Conservation (phyloP, 352 stramenopile genomes). For the Phytopythium chamaehyphon region DNA sequence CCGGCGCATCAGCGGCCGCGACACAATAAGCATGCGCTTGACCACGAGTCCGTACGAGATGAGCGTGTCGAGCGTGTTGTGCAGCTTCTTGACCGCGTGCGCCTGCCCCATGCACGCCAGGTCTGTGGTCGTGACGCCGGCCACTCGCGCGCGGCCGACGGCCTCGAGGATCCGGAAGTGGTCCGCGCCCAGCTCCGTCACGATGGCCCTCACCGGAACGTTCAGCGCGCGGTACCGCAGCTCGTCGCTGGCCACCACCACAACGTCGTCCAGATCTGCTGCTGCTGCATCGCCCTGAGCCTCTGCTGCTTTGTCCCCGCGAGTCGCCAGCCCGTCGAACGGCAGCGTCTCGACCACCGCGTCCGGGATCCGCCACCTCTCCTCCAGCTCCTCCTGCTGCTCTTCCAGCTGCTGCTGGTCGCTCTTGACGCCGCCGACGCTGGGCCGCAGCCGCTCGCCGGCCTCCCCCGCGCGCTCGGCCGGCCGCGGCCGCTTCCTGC, state of each 20-base stretch:
- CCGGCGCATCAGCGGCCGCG: conserved; percentile 45
- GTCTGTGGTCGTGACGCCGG: conserved; percentile 52
- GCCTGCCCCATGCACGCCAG: conserved; percentile 29
- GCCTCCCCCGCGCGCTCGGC: conserved; percentile 3
- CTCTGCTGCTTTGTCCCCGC: neutral
- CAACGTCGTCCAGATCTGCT: neutral
- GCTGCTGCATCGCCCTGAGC: no score
- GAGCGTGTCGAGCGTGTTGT: conserved; percentile 74
- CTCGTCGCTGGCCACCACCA: conserved; percentile 55
- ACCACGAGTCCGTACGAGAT: conserved; percentile 76
- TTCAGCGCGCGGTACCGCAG: conserved; percentile 69
- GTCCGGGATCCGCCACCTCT: conserved; percentile 3
- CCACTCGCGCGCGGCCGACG: conserved; percentile 41
- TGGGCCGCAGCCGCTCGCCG: conserved; percentile 1
- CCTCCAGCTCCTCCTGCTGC: no score
- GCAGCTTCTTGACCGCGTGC: conserved; percentile 61
- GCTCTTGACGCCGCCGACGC: conserved; percentile 13
- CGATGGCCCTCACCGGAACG: conserved; percentile 52
- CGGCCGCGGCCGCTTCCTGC: conserved; percentile 62
- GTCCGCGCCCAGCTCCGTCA: conserved; percentile 54
- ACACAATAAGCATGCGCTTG: conserved; percentile 82
- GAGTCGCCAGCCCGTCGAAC: conserved; percentile 10
- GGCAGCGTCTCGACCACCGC: conserved; percentile 15
- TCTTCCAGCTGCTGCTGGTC: conserved; percentile 6
- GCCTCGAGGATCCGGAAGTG: conserved; percentile 66